A percentile compares a stretch with the other conserved stretches of the same genome.
Evolutionary conservation across 108 stramenopile species (phyloP).

Genomic region (Mayamaea pseudoterrestris): DNA sequence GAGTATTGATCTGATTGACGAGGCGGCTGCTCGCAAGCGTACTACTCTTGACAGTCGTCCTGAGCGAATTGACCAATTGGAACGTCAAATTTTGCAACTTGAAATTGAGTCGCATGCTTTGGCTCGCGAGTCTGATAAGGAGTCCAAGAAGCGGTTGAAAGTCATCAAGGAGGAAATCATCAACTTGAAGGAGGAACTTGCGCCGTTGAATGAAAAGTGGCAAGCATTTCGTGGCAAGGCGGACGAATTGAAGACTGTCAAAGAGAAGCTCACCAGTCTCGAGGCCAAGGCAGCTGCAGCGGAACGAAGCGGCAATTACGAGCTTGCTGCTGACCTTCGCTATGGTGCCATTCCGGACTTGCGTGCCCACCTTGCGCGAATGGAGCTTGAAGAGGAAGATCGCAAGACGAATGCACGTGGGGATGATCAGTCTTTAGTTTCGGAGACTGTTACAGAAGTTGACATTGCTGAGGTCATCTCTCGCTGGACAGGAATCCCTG

Average conservation of each 20-base stretch:
- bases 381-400: slow-evolving; percentile 58
- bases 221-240: slow-evolving; percentile 73
- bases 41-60: slow-evolving; percentile 84
- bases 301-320: slow-evolving; percentile 84
- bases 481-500: slow-evolving; percentile 83
- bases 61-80: slow-evolving; percentile 79
- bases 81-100: slow-evolving; percentile 79
- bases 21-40: slow-evolving; percentile 79
- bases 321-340: slow-evolving; percentile 86
- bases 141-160: slow-evolving; percentile 53
- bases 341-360: slow-evolving; percentile 91
- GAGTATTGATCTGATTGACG: slow-evolving; percentile 93
- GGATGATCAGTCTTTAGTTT: slow-evolving; percentile 48
- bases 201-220: slow-evolving; percentile 57
- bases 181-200: slow-evolving; percentile 54
- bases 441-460: slow-evolving; percentile 40
- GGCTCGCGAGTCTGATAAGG: slow-evolving; percentile 72
- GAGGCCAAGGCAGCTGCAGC: slow-evolving; percentile 77
- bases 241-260: slow-evolving; percentile 65
- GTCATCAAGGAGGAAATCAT: slow-evolving; percentile 49
- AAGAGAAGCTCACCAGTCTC: slow-evolving; percentile 73
- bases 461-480: slow-evolving; percentile 76
- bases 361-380: slow-evolving; percentile 42
- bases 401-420: slow-evolving; percentile 35
- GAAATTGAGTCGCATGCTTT: slow-evolving; percentile 93